phyloP scores from a whole-genome alignment of 257 asterid species.

The Solanum boliviense region DNA sequence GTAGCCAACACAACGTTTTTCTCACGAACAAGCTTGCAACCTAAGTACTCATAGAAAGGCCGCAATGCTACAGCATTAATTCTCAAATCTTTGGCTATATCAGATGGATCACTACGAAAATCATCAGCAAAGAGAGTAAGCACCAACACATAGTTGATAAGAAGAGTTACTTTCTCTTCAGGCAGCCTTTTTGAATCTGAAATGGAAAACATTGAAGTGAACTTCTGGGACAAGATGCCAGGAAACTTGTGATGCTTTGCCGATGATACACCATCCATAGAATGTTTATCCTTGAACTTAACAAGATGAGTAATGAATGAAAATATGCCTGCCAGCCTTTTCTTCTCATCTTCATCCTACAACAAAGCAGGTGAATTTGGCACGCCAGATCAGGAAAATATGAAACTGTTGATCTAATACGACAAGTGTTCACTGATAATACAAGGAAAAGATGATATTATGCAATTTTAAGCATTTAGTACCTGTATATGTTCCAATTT shows the following conservation, averaged over 20 bases:
- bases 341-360: conserved; percentile 46
- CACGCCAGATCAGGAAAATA: background rate
- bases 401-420: background rate
- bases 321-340: conserved; percentile 49
- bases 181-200: conserved; percentile 30
- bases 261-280: conserved; percentile 65
- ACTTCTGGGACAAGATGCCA: conserved; percentile 46
- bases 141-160: conserved; percentile 60
- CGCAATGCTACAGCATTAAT: conserved; percentile 28
- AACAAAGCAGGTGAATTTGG: background rate
- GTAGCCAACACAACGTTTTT: conserved; percentile 36
- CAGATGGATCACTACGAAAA: conserved; percentile 49
- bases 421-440: background rate
- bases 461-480: background rate
- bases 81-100: conserved; percentile 73
- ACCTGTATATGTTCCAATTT: conserved; percentile 43
- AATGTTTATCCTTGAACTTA: conserved; percentile 64
- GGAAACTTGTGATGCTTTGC: conserved; percentile 63
- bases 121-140: conserved; percentile 68
- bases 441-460: background rate
- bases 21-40: conserved; percentile 63
- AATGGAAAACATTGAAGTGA: conserved; percentile 46
- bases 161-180: conserved; percentile 40
- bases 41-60: conserved; percentile 44
- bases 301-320: conserved; percentile 78